Conservation (phyloP, 306 rosid species). For the Quercus agrifolia region DNA sequence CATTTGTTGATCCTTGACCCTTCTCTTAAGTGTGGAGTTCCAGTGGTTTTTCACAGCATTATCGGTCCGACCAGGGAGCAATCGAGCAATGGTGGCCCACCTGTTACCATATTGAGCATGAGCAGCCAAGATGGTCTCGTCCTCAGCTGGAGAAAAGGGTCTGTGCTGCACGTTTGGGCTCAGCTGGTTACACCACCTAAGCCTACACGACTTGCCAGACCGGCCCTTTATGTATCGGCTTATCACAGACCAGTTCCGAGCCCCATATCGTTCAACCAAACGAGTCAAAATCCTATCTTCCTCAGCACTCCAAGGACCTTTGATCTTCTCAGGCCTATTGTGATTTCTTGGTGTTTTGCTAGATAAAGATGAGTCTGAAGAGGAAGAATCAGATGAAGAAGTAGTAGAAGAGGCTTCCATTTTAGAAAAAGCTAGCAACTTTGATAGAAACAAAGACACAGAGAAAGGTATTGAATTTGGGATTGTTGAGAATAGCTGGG, state of each 20-base stretch:
- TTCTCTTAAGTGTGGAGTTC: conserved; percentile 90
- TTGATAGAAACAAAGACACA: neutral
- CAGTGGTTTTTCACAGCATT: conserved; percentile 96
- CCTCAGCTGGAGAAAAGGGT: conserved; percentile 78
- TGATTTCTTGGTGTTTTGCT: conserved; percentile 1
- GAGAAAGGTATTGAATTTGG: neutral
- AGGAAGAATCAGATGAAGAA: conserved; percentile 58
- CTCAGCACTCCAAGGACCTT: conserved; percentile 97
- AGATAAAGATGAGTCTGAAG: conserved; percentile 51
- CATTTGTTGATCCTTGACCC: conserved; percentile 25
- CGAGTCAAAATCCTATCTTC: conserved; percentile 80
- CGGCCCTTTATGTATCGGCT: conserved; percentile 82
- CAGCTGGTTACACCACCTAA: conserved; percentile 94
- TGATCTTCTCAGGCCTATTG: conserved; percentile 46
- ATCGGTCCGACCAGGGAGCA: conserved; percentile 91
- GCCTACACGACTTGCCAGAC: conserved; percentile 92
- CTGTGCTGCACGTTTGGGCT: conserved; percentile 87
- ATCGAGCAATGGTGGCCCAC: conserved; percentile 95
- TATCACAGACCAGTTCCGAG: conserved; percentile 87
- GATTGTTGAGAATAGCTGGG: neutral
- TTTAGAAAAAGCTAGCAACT: neutral
- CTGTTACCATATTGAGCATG: conserved; percentile 79
- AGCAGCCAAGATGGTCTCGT: conserved; percentile 67
- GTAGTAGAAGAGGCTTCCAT: conserved; percentile 58
- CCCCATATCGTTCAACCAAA: conserved; percentile 74